Percentiles rank a stretch among this genome's conserved stretches.
phyloP scores from a whole-genome alignment of 345 rosid genomes.

The Eucalyptus microcorys region DNA sequence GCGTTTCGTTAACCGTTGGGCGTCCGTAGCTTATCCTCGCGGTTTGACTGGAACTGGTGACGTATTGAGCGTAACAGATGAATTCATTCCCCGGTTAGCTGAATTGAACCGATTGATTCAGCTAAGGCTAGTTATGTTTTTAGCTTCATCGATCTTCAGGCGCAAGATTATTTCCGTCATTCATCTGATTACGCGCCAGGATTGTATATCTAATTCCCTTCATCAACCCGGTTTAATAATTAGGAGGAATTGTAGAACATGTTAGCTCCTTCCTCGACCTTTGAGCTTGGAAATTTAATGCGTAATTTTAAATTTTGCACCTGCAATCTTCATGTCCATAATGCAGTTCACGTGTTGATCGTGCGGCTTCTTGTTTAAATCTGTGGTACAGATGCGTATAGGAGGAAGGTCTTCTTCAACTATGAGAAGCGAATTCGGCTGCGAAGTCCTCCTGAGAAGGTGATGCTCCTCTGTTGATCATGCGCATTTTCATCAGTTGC shows the following conservation, averaged over 20 bases:
- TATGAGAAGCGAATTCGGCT: conserved; percentile 94
- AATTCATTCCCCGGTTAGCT: background rate
- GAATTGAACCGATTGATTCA: background rate
- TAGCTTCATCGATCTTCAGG: background rate
- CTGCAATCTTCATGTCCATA: background rate
- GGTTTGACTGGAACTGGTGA: background rate
- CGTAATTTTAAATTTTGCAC: background rate
- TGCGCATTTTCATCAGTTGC: background rate
- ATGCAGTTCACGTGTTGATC: background rate
- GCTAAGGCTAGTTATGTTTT: background rate
- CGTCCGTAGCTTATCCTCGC: background rate
- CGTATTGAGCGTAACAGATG: background rate
- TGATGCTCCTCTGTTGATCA: background rate
- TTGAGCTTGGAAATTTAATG: background rate
- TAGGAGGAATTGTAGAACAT: background rate
- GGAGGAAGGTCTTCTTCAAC: conserved; percentile 85
- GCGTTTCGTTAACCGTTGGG: background rate
- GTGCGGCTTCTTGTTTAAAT: background rate
- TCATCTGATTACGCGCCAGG: background rate
- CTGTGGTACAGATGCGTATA: conserved; percentile 42
- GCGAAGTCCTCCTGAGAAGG: conserved; percentile 95
- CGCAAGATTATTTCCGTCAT: background rate
- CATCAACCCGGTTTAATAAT: background rate
- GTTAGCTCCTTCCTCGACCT: background rate
- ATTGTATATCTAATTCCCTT: background rate